Conservation (phyloP, 305 asterid species). For the Fraxinus latifolia region DNA sequence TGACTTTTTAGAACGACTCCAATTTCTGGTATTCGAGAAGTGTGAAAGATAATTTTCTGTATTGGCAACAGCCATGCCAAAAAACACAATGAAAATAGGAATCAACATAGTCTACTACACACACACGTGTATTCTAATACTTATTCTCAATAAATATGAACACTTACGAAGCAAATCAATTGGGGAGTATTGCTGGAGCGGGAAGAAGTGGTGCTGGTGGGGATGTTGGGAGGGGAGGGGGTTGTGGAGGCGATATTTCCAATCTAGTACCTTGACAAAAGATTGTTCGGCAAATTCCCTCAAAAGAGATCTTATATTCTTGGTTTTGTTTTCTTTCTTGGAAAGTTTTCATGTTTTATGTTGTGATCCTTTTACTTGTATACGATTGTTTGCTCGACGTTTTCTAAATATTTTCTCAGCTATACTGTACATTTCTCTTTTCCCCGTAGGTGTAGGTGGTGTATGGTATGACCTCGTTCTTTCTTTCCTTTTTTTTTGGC, state of each 20-base stretch:
- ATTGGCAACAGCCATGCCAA: neutral
- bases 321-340: neutral
- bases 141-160: neutral
- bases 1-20: neutral
- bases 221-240: neutral
- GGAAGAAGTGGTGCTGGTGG: neutral
- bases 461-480: neutral
- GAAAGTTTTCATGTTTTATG: neutral
- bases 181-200: neutral
- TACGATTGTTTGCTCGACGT: neutral
- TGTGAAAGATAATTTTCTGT: neutral
- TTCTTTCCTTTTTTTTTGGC: slow-evolving; percentile 22
- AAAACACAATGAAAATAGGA: neutral
- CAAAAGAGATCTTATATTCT: neutral
- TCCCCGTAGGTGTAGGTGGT: neutral
- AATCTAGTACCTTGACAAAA: neutral
- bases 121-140: neutral
- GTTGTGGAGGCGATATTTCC: neutral
- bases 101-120: neutral
- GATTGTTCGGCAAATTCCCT: neutral
- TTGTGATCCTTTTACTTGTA: neutral
- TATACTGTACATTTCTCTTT: neutral
- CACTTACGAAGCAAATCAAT: neutral
- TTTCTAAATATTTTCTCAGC: neutral
- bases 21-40: neutral